Evolutionary conservation across 331 rosid genomes (phyloP), one percentile per base, ranked within the genome.

Genomic region (Stylosanthes scabra): DNA sequence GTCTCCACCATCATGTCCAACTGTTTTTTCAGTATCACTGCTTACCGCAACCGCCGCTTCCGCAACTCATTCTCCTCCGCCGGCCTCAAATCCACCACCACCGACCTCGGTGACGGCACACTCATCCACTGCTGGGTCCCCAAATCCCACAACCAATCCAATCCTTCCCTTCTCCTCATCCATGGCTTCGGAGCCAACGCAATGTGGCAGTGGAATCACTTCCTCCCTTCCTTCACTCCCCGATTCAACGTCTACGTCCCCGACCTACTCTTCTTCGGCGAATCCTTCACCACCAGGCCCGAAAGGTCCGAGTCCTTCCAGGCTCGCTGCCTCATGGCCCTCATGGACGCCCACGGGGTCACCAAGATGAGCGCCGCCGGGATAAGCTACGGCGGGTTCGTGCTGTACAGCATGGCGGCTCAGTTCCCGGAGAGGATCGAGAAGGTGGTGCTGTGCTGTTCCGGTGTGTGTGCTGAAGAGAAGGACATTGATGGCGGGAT

Each of bases 141-240:
- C 37, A 79, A 63, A 55, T n/a, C 51, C 51, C 89, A 54, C 49
- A 65, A 55, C 2, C 47, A 69, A 1, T 77, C 87, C 25, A 91
- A 88, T 52, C 96, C 93, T 1, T 77, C 78, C 0, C 85, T 94
- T 1, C 76, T 94, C 49, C 90, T 94, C 45, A 59, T 94, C 79
- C 97, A 94, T 51, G 99, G 99, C 12, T 41, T 94, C 50, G 99
- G 97, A 2, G 97, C 99, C 74, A 92, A 87, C 86, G 97, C 97
- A 77, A 91, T 90, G 93, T 94, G 97, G 96, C 99, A 94, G 70
- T 90, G 96, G 97, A 86, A 83, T 67, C 79, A 77, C 1, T 82
- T 88, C 88, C 4, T 94, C 31, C 34, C 93, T 3, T 87, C 86
- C 0, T 86, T 94, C 44, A 63, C 73, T 4, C 51, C 62, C 9